phyloP scores from a whole-genome alignment of 1,139 yeast species.

The Suhomyces chickasaworum region DNA sequence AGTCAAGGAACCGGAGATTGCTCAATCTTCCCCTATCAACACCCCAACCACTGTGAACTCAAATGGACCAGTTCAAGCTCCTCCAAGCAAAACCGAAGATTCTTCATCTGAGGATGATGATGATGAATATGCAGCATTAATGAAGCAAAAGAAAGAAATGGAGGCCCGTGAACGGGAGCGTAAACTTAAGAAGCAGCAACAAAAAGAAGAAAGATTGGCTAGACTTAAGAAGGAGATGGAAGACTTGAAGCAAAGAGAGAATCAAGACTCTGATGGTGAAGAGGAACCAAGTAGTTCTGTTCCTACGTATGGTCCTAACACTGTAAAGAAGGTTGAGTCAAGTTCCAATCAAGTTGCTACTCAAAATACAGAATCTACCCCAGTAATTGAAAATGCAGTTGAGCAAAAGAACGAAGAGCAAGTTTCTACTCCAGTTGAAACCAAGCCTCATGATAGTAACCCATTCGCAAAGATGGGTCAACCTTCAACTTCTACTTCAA shows the following conservation, averaged over 20 bases:
- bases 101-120: slow-evolving; percentile 45
- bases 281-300: slow-evolving; percentile 30
- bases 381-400: neutral
- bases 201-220: slow-evolving; percentile 62
- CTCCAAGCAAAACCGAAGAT: slow-evolving; percentile 14
- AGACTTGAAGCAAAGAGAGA: slow-evolving; percentile 43
- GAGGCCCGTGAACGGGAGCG: slow-evolving; percentile 52
- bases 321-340: slow-evolving; percentile 11
- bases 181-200: slow-evolving; percentile 49
- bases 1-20: neutral
- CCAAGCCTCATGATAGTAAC: slow-evolving; percentile 34
- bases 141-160: slow-evolving; percentile 50
- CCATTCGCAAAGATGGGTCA: slow-evolving; percentile 38
- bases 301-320: slow-evolving; percentile 33
- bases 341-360: neutral
- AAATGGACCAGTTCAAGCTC: neutral
- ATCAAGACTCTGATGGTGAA: slow-evolving; percentile 42
- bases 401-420: slow-evolving; percentile 7
- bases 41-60: neutral
- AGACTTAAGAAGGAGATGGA: slow-evolving; percentile 65
- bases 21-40: neutral
- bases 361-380: neutral
- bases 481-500: slow-evolving; percentile 11
- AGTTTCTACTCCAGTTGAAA: neutral
- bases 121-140: slow-evolving; percentile 48